These are phyloP conservation scores for Pythium catenulatum DNA, from an alignment of 352 stramenopile species.

Conservation along the genomic window DNA sequence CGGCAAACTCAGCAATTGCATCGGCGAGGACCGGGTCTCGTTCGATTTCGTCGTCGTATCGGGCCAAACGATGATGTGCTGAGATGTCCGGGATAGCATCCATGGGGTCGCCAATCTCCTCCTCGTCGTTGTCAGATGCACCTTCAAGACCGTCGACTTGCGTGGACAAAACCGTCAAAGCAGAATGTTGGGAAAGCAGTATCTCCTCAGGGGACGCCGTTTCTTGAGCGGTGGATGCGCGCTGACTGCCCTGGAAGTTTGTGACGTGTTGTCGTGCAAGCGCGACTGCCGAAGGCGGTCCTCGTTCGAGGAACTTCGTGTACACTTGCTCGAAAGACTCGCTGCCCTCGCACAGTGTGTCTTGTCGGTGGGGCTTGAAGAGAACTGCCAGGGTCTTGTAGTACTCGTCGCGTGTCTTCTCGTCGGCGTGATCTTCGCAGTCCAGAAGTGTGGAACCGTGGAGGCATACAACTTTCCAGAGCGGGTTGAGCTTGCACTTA, in stretches of 20 bases:
- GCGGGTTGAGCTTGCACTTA: not conserved
- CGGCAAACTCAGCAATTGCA: not conserved
- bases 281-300: not conserved
- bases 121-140: not conserved
- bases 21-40: not conserved
- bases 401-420: not conserved
- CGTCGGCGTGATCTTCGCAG: not conserved
- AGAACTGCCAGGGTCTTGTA: too few relatives aligned
- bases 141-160: not conserved
- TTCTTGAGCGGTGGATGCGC: not conserved
- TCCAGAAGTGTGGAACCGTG: not conserved
- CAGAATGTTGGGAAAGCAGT: not conserved
- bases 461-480: not conserved
- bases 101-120: not conserved
- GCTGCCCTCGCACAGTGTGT: too few relatives aligned
- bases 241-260: not conserved
- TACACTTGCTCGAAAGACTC: too few relatives aligned
- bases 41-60: slow-evolving; percentile 3
- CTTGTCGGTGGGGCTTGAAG: too few relatives aligned
- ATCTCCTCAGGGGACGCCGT: not conserved
- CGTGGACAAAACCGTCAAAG: not conserved
- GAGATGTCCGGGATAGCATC: not conserved
- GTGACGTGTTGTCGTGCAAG: not conserved
- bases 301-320: too few relatives aligned
- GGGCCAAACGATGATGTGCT: not conserved